Conservation (phyloP, 2,329 filamentous ascomycete species). For the Saccharata proteae region DNA sequence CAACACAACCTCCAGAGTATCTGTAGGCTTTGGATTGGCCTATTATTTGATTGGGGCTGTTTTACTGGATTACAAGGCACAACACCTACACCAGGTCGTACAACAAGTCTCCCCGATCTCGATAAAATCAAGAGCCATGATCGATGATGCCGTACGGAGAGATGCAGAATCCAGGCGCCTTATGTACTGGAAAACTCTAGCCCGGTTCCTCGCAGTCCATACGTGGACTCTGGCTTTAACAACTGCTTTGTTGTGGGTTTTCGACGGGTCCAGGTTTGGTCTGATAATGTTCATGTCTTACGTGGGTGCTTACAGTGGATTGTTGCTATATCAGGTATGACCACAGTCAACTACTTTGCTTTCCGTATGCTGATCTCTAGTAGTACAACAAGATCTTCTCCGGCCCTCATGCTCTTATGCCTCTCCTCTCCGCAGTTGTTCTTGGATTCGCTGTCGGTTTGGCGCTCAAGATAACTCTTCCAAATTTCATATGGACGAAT, state of each 20-base stretch:
- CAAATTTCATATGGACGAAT: conserved; percentile 31
- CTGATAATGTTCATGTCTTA: conserved; percentile 40
- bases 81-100: conserved; percentile 35
- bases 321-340: no score
- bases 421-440: conserved; percentile 33
- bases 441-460: conserved; percentile 37
- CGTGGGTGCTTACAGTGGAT: conserved; percentile 37
- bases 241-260: conserved; percentile 40
- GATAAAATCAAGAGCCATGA: conserved; percentile 29
- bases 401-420: conserved; percentile 36
- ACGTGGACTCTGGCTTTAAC: conserved; percentile 41
- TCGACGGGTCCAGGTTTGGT: conserved; percentile 30
- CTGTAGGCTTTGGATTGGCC: conserved; percentile 43
- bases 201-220: conserved; percentile 38
- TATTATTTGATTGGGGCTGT: conserved; percentile 48
- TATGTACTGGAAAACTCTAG: conserved; percentile 40
- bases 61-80: conserved; percentile 43
- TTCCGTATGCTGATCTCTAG: no score
- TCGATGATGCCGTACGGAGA: conserved; percentile 32
- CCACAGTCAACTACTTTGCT: no score
- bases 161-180: conserved; percentile 34
- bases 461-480: conserved; percentile 27
- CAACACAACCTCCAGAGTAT: conserved; percentile 29
- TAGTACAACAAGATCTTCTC: conserved; percentile 39
- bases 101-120: conserved; percentile 29